Evolutionary conservation across 1,139 yeast genomes (phyloP).

Genomic region (Meyerozyma carpophila): DNA sequence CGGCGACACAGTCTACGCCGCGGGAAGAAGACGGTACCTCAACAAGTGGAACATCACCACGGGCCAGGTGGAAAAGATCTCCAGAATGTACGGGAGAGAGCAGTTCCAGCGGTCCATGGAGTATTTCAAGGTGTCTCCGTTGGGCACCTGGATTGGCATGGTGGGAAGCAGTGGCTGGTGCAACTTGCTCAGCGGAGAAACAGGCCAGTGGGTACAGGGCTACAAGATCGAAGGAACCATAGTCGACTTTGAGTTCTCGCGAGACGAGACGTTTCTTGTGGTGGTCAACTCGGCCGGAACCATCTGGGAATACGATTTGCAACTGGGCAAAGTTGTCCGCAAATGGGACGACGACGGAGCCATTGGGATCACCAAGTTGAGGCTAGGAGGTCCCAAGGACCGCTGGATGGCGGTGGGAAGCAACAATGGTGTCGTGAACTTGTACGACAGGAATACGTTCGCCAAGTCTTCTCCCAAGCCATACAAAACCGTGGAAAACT

Average conservation of each 20-base stretch:
- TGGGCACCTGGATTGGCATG: slow-evolving; percentile 69
- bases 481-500: slow-evolving; percentile 63
- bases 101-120: slow-evolving; percentile 84
- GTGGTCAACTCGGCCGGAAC: slow-evolving; percentile 80
- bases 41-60: slow-evolving; percentile 82
- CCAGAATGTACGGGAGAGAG: slow-evolving; percentile 90
- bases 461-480: slow-evolving; percentile 32
- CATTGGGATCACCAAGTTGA: slow-evolving; percentile 72
- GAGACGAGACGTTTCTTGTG: slow-evolving; percentile 49
- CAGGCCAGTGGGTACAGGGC: slow-evolving; percentile 83
- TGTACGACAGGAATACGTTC: slow-evolving; percentile 57
- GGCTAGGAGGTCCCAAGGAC: slow-evolving; percentile 71
- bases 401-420: slow-evolving; percentile 89
- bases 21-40: slow-evolving; percentile 89
- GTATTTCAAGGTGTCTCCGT: slow-evolving; percentile 64
- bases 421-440: slow-evolving; percentile 81
- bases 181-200: slow-evolving; percentile 65
- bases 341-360: slow-evolving; percentile 91
- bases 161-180: slow-evolving; percentile 90
- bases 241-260: slow-evolving; percentile 71
- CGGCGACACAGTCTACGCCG: slow-evolving; percentile 56
- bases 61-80: slow-evolving; percentile 76
- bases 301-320: slow-evolving; percentile 79
- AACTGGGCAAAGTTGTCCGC: slow-evolving; percentile 37
- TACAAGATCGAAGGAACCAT: slow-evolving; percentile 84